Evolutionary conservation across 139 green algal genomes (phyloP).

Genomic region (Coelastrella sp.): DNA sequence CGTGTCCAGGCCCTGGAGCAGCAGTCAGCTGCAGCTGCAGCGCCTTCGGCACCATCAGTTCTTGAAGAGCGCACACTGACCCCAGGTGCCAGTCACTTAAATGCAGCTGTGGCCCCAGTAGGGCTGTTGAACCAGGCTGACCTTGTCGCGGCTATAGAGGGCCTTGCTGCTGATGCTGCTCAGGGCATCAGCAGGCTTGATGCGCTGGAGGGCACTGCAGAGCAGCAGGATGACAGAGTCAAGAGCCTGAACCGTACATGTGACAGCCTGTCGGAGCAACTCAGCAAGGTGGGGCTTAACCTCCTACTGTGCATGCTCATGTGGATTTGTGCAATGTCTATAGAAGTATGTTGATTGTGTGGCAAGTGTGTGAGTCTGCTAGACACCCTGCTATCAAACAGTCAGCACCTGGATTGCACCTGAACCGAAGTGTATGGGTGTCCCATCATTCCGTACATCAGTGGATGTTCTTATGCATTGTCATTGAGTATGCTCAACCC

Average conservation of each 20-base stretch:
- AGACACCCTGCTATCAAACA: no score
- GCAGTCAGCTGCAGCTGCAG: neutral
- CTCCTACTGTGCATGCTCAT: no score
- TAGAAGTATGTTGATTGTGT: neutral
- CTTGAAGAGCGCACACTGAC: neutral
- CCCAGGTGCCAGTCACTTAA: neutral
- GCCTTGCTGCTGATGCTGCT: conserved; percentile 2
- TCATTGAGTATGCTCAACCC: no score
- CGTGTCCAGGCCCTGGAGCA: neutral
- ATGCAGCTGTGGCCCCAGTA: neutral
- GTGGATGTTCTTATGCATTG: no score
- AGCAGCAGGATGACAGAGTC: neutral
- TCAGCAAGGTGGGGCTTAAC: neutral
- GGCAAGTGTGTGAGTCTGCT: neutral
- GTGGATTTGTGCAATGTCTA: neutral
- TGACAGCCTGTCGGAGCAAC: neutral
- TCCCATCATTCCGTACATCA: no score
- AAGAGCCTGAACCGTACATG: neutral
- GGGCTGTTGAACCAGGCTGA: neutral
- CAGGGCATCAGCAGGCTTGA: conserved; percentile 1
- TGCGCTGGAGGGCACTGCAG: neutral
- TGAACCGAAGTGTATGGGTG: no score
- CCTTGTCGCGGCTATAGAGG: conserved; percentile 5
- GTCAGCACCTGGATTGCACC: no score
- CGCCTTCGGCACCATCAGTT: neutral